phyloP scores from a whole-genome alignment of 2,329 filamentous ascomycete species.

The Rosellinia necatrix region DNA sequence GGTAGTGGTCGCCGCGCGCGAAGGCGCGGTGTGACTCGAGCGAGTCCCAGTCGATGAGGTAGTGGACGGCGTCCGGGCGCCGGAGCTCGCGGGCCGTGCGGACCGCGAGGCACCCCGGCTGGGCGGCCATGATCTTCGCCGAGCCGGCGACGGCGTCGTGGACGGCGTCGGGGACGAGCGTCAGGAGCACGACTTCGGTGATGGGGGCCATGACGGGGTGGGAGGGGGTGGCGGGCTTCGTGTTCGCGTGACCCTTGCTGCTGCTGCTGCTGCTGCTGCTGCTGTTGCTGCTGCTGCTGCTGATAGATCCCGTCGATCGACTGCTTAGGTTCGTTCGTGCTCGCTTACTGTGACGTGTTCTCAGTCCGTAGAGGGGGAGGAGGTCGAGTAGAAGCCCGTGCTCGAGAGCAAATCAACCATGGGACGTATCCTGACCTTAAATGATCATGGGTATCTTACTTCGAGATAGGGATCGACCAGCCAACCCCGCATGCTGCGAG shows the following conservation, averaged over 20 bases:
- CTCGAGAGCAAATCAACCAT: too few relatives aligned
- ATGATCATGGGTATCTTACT: background rate
- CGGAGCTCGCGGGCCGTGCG: slow-evolving; percentile 26
- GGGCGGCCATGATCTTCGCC: slow-evolving; percentile 19
- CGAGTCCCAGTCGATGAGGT: slow-evolving; percentile 36
- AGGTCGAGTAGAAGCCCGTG: background rate
- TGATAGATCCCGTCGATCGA: too few relatives aligned
- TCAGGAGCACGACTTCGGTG: slow-evolving; percentile 33
- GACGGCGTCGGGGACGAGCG: slow-evolving; percentile 24
- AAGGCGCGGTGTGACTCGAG: slow-evolving; percentile 30
- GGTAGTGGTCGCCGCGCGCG: slow-evolving; percentile 15
- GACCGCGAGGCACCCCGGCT: slow-evolving; percentile 31
- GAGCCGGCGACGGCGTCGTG: slow-evolving; percentile 14
- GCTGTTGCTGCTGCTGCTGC: too few relatives aligned
- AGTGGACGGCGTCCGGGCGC: slow-evolving; percentile 16
- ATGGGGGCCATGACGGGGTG: slow-evolving; percentile 32
- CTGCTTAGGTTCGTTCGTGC: background rate
- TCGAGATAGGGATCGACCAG: too few relatives aligned
- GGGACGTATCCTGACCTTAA: too few relatives aligned
- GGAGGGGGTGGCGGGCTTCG: background rate
- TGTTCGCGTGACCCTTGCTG: too few relatives aligned
- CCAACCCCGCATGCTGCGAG: background rate
- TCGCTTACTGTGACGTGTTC: background rate
- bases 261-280: too few relatives aligned
- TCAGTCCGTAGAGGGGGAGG: background rate